Conservation (phyloP, 805 yeast genomes). For the Pachysolen tannophilus region DNA sequence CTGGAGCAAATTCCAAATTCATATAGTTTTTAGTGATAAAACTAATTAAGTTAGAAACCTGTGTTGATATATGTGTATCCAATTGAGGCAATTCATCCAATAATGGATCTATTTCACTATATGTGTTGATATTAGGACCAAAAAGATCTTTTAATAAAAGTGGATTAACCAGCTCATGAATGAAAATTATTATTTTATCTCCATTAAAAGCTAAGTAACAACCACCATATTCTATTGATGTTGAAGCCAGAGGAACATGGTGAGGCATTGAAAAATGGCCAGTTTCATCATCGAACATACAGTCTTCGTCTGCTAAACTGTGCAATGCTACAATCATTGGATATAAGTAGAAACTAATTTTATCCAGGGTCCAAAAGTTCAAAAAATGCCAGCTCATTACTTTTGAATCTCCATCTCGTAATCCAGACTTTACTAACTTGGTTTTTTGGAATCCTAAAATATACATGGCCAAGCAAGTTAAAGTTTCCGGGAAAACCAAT, state of each 20-base stretch:
- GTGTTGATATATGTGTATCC: slow-evolving; percentile 59
- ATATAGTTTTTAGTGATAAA: slow-evolving; percentile 38
- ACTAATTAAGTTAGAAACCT: slow-evolving; percentile 56
- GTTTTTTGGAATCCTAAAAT: slow-evolving; percentile 65
- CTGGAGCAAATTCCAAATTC: slow-evolving; percentile 32
- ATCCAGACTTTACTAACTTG: slow-evolving; percentile 46
- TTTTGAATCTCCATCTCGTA: slow-evolving; percentile 54
- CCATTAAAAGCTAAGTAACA: slow-evolving; percentile 77
- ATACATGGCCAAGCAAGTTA: slow-evolving; percentile 62
- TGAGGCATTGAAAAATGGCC: slow-evolving; percentile 42
- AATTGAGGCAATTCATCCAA: slow-evolving; percentile 59
- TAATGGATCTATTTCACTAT: slow-evolving; percentile 39
- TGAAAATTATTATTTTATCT: slow-evolving; percentile 46
- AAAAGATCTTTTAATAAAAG: slow-evolving; percentile 66
- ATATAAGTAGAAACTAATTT: slow-evolving; percentile 58
- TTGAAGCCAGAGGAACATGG: slow-evolving; percentile 34
- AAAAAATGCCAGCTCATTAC: slow-evolving; percentile 45
- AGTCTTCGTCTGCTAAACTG: slow-evolving; percentile 50
- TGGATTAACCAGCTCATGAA: slow-evolving; percentile 63
- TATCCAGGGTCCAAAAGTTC: slow-evolving; percentile 44
- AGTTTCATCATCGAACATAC: slow-evolving; percentile 33
- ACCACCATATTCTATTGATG: slow-evolving; percentile 51
- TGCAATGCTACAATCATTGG: slow-evolving; percentile 78
- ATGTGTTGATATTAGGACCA: slow-evolving; percentile 41
- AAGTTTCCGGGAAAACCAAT: slow-evolving; percentile 73